These are phyloP conservation scores for Colletotrichum spinosum DNA, from an alignment of 2,329 filamentous ascomycete genomes.

Conservation along the genomic window DNA sequence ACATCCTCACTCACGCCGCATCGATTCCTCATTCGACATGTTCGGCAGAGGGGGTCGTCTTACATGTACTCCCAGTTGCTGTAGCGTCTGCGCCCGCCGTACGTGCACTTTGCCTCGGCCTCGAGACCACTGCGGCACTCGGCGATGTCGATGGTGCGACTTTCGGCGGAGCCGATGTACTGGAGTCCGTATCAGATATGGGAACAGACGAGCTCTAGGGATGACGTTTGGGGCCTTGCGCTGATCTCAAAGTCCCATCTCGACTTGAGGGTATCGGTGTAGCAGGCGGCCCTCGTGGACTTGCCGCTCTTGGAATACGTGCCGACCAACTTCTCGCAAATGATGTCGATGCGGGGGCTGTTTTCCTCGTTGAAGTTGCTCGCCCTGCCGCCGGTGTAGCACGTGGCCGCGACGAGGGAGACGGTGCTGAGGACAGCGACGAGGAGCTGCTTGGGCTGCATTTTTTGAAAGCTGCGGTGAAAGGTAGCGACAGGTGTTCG, in stretches of 20 bases:
- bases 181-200: neutral
- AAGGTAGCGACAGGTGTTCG: neutral
- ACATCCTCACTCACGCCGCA: too few relatives aligned
- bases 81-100: neutral
- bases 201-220: neutral
- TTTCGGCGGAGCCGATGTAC: neutral
- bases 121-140: neutral
- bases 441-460: neutral
- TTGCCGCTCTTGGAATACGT: neutral
- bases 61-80: constrained; percentile 4
- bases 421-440: neutral
- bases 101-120: neutral
- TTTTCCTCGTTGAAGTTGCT: neutral
- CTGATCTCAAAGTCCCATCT: neutral
- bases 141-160: neutral
- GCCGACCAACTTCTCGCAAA: neutral
- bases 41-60: neutral
- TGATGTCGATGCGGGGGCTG: neutral
- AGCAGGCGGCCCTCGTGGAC: neutral
- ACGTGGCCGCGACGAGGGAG: neutral
- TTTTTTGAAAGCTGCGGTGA: neutral
- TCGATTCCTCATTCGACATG: too few relatives aligned
- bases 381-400: neutral
- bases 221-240: neutral
- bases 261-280: neutral